Conservation (phyloP, 257 asterid species). For the Solanum chiquidenum region DNA sequence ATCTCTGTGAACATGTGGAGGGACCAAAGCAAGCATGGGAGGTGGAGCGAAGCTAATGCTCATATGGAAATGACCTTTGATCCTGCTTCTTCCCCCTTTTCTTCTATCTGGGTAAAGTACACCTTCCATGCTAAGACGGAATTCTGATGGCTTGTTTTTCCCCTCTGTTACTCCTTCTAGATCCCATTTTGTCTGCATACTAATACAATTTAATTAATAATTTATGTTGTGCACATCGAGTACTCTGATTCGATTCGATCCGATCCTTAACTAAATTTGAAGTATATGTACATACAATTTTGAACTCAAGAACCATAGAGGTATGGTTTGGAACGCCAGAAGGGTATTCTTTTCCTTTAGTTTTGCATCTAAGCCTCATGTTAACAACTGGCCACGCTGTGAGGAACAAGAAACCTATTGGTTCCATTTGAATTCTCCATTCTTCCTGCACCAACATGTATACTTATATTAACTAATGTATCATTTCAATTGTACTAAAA, state of each 20-base stretch:
- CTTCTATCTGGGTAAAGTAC: not conserved
- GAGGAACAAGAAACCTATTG: not conserved
- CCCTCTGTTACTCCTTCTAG: not conserved
- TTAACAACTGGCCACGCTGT: not conserved
- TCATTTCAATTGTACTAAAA: not conserved
- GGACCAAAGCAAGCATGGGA: not conserved
- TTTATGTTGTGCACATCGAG: not conserved
- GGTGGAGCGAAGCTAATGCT: not conserved
- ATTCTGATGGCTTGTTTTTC: not conserved
- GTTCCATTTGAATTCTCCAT: not conserved
- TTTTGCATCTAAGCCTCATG: not conserved
- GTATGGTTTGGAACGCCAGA: not conserved
- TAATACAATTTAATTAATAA: accelerated
- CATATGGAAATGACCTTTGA: not conserved
- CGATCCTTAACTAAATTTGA: no score
- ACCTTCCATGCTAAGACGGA: not conserved
- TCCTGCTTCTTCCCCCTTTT: not conserved
- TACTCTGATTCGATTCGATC: no score
- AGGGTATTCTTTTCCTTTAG: not conserved
- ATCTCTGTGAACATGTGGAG: not conserved
- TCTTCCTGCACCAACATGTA: not conserved
- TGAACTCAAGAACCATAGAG: not conserved
- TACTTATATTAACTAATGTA: not conserved
- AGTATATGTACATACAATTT: not conserved
- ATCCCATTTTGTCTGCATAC: not conserved